phyloP scores from a whole-genome alignment of 495 filamentous ascomycete genomes.

The Filosporella fistucella region DNA sequence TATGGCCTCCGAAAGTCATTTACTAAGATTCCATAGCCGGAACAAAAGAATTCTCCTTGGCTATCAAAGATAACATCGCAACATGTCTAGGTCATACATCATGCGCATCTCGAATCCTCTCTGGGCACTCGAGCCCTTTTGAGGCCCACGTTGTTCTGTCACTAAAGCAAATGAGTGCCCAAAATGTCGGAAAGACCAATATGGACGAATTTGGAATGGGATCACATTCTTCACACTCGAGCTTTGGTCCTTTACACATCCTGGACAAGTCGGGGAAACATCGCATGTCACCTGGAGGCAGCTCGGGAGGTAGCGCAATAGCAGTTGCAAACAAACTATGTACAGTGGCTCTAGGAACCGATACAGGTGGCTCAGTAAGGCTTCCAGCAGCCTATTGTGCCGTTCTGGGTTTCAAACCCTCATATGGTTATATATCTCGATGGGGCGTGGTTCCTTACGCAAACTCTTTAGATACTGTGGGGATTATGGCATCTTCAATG shows the following conservation, averaged over 20 bases:
- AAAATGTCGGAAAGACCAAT: conserved; percentile 77
- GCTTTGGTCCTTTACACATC: conserved; percentile 61
- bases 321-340: conserved; percentile 71
- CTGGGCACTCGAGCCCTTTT: conserved; percentile 69
- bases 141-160: conserved; percentile 75
- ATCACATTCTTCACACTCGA: conserved; percentile 75
- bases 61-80: conserved; percentile 90
- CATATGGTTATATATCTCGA: conserved; percentile 76
- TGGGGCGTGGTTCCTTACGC: conserved; percentile 94
- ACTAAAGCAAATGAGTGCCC: conserved; percentile 5
- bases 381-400: conserved; percentile 90
- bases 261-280: conserved; percentile 1
- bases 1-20: too few species aligned
- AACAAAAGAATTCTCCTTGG: conserved; percentile 44
- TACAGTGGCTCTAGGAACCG: conserved; percentile 81
- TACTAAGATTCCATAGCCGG: too few species aligned
- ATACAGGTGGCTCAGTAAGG: conserved; percentile 90
- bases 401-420: conserved; percentile 87
- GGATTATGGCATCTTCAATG: conserved; percentile 59
- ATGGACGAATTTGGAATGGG: conserved; percentile 99
- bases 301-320: conserved; percentile 90
- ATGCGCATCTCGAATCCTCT: conserved; percentile 74
- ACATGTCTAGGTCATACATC: conserved; percentile 58
- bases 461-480: conserved; percentile 93
- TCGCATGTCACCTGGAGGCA: conserved; percentile 72